phyloP scores from a whole-genome alignment of 352 stramenopile species.

The Globisporangium canariense region DNA sequence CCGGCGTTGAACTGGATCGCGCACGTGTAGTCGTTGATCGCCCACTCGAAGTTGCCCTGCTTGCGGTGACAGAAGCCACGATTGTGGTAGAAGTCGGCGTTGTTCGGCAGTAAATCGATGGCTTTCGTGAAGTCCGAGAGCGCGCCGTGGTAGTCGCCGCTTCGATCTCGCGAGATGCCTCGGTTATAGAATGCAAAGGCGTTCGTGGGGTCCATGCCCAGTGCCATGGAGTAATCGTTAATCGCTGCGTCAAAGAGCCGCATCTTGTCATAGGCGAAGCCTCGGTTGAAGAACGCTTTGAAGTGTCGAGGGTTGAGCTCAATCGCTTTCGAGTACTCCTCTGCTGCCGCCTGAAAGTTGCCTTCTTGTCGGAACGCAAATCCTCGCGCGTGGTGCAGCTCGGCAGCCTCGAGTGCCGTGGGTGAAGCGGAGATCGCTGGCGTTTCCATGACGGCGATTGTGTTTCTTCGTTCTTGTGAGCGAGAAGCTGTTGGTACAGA shows the following conservation, averaged over 20 bases:
- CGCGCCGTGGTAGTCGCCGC: constrained; percentile 79
- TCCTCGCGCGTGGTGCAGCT: constrained; percentile 55
- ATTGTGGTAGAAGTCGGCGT: constrained; percentile 85
- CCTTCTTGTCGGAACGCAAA: constrained; percentile 78
- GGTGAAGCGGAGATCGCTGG: background rate
- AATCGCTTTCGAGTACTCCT: constrained; percentile 79
- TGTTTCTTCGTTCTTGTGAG: constrained; percentile 18
- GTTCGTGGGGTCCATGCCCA: constrained; percentile 70
- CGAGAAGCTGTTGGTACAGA: background rate
- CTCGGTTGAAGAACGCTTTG: constrained; percentile 88
- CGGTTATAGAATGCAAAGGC: constrained; percentile 83
- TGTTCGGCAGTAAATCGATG: constrained; percentile 69
- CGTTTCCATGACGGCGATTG: constrained; percentile 28
- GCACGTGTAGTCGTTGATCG: constrained; percentile 74
- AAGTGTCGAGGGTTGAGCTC: constrained; percentile 75
- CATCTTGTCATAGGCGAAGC: constrained; percentile 84
- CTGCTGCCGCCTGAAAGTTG: constrained; percentile 72
- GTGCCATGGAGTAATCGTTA: constrained; percentile 64
- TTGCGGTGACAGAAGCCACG: constrained; percentile 82
- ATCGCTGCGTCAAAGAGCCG: constrained; percentile 72
- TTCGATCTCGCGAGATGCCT: constrained; percentile 80
- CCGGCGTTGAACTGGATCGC: constrained; percentile 63
- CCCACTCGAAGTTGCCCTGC: constrained; percentile 71
- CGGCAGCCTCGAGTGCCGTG: constrained; percentile 27
- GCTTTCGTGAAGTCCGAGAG: constrained; percentile 79